Base-by-base conservation (phyloP, 2,329 filamentous ascomycete genomes). In the Pseudogymnoascus verrucosus region DNA sequence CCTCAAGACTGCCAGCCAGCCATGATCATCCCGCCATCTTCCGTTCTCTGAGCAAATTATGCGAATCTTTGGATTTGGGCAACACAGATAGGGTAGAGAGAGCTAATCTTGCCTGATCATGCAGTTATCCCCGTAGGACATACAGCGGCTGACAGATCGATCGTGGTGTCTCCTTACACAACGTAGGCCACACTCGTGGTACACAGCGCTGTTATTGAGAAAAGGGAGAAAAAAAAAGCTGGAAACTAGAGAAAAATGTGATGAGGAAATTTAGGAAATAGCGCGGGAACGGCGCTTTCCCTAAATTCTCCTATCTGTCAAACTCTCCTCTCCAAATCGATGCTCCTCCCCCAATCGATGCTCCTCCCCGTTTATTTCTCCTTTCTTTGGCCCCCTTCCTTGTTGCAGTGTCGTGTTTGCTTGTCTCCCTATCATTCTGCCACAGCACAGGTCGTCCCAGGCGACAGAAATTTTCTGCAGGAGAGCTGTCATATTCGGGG, bases 401-500 rank as follows among this genome's bases (percentile, higher is more conserved):
- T 54, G 26, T 26, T 16, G 26, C n/a, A 1, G 47, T 54, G 47
- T 54, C 47, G 26, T 54, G n/a, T 54, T 54, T 54, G 47, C n/a
- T 4, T 19, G 47, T 31, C 26, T 54, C 8, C 47, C 47, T 54
- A 19, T 54, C 47, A 31, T 54, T 54, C 26, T 54, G 23, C n/a
- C 47, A 54, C 47, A n/a, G n/a, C 26, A 31, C 47, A 54, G 47
- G 47, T 54, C 23, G 47, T 54, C n/a, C 26, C 47, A 54, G 47
- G 47, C 47, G 47, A 54, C 47, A 54, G 8, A 54, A 11, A 54
- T 54, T 54, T 51, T 54, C 47, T 54, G 26, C 47, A 54, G 26
- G 47, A 54, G 47, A 54, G n/a, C 47, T 54, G 26, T 54, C 47
- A 54, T 54, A 54, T 31, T 54, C 47, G 47, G 47, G 47, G 47